These are phyloP conservation scores for Russula sp. DNA, from an alignment of 768 basidiomycete genomes.

Conservation along the genomic window DNA sequence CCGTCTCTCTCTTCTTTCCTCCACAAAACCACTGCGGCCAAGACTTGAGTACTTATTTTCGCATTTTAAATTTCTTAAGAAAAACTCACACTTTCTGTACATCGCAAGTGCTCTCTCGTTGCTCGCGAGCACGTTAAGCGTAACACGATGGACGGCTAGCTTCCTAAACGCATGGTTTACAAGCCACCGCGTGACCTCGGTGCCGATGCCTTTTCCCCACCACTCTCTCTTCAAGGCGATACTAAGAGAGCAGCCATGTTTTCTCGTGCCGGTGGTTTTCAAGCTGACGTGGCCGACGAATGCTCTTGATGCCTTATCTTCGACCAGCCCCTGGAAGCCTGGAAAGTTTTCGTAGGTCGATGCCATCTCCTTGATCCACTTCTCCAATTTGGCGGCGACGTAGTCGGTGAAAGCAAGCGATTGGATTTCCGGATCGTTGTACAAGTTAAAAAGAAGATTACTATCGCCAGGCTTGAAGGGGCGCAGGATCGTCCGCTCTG, in stretches of 20 bases:
- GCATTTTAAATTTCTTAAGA: neutral
- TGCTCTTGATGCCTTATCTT: constrained; percentile 20
- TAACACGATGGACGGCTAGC: constrained; percentile 18
- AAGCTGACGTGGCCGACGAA: constrained; percentile 24
- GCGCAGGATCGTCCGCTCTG: constrained; percentile 15
- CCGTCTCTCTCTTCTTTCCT: constrained; percentile 7
- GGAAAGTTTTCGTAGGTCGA: constrained; percentile 1
- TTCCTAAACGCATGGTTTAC: constrained; percentile 18
- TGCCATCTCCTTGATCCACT: constrained; percentile 17
- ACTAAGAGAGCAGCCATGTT: constrained; percentile 11
- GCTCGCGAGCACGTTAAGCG: constrained; percentile 15
- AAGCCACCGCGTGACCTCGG: constrained; percentile 23
- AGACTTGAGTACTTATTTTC: neutral
- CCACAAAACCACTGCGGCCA: constrained; percentile 18
- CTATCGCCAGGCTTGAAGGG: constrained; percentile 18
- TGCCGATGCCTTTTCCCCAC: constrained; percentile 27
- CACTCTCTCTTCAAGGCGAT: constrained; percentile 23
- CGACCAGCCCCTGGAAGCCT: constrained; percentile 19
- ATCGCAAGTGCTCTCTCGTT: constrained; percentile 24
- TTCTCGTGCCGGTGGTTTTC: neutral
- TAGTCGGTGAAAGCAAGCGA: constrained; percentile 21
- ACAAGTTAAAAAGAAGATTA: constrained; percentile 15
- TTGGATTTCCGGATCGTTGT: constrained; percentile 25
- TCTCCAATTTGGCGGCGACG: constrained; percentile 6
- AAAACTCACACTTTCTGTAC: constrained; percentile 20